phyloP scores from a whole-genome alignment of 106 monocot genomes.

The Dendrobium officinale region DNA sequence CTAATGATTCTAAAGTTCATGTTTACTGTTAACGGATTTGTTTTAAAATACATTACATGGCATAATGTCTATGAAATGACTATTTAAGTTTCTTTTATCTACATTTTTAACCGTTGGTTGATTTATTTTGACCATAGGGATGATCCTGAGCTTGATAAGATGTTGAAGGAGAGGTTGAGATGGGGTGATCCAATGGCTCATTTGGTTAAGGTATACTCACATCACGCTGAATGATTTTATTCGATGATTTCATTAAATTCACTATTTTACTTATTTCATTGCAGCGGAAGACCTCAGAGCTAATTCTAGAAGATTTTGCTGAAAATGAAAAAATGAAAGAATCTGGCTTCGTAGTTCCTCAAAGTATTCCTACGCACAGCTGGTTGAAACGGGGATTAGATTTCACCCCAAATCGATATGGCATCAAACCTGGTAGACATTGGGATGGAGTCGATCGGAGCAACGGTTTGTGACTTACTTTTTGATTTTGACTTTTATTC shows the following conservation, averaged over 20 bases:
- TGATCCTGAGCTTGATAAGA: slow-evolving; percentile 91
- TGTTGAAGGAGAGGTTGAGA: slow-evolving; percentile 76
- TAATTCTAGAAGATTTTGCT: slow-evolving; percentile 75
- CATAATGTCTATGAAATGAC: not conserved
- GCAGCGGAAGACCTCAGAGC: slow-evolving; percentile 44
- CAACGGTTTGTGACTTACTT: slow-evolving; percentile 53
- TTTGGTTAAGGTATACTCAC: slow-evolving; percentile 66
- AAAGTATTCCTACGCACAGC: slow-evolving; percentile 76
- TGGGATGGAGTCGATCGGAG: slow-evolving; percentile 99
- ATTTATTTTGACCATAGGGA: slow-evolving; percentile 42
- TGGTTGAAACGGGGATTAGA: slow-evolving; percentile 93
- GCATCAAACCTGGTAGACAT: slow-evolving; percentile 85
- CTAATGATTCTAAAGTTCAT: not conserved
- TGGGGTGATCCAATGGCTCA: slow-evolving; percentile 99
- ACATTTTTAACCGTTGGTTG: not conserved
- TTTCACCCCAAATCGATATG: slow-evolving; percentile 82
- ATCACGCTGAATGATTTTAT: not conserved
- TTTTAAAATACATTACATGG: not conserved
- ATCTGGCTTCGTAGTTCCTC: slow-evolving; percentile 92
- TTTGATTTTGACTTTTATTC: not conserved
- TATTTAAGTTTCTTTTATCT: slow-evolving; percentile 5
- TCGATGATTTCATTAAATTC: slow-evolving; percentile 7
- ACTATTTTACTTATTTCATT: slow-evolving; percentile 8
- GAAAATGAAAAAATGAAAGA: slow-evolving; percentile 92
- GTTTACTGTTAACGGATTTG: not conserved